These are phyloP conservation scores for Dictyostelium capitatum DNA, from an alignment of 78 protist genomes.

Conservation along the genomic window DNA sequence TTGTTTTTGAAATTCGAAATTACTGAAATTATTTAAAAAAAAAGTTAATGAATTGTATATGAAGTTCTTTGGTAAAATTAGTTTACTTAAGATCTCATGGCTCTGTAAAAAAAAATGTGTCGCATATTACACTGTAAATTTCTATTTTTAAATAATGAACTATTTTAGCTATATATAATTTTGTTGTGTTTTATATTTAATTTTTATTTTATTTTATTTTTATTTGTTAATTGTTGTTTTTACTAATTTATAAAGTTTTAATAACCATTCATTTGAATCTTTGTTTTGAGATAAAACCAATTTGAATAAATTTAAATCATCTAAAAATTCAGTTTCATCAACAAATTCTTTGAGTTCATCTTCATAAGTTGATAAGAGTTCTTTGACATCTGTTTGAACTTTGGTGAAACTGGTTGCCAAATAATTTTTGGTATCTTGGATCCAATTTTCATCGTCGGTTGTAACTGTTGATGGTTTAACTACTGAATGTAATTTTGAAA, in stretches of 20 bases:
- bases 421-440: constrained; percentile 14
- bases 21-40: no score
- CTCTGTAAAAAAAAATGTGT: no score
- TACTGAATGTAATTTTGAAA: constrained; percentile 24
- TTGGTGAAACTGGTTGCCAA: background rate
- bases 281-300: background rate
- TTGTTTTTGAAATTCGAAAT: no score
- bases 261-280: constrained; percentile 30
- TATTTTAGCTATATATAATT: no score
- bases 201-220: background rate
- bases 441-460: background rate
- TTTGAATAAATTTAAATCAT: constrained; percentile 33
- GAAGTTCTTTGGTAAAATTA: no score
- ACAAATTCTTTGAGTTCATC: constrained; percentile 22
- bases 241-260: constrained; percentile 2
- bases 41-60: no score
- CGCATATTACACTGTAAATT: no score
- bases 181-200: no score
- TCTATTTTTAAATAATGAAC: no score
- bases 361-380: constrained; percentile 21
- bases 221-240: background rate
- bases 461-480: background rate
- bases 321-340: constrained; percentile 61
- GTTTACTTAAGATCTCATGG: no score
- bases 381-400: constrained; percentile 38